These are phyloP conservation scores for Aspergillus mulundensis DNA, from an alignment of 495 filamentous ascomycete genomes.

Conservation along the genomic window DNA sequence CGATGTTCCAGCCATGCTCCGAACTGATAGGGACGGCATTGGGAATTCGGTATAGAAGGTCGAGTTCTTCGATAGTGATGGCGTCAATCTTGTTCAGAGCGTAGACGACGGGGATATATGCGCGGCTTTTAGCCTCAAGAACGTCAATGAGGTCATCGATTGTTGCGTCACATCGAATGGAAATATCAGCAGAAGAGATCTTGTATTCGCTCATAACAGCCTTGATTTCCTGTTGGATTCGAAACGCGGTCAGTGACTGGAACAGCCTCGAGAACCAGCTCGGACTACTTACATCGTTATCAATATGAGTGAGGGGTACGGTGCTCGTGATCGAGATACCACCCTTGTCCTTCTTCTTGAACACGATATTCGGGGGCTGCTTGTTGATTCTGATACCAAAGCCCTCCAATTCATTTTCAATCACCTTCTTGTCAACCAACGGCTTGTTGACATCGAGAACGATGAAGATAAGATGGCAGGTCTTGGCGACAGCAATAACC, in stretches of 20 bases:
- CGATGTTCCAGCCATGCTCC: slow-evolving; percentile 97
- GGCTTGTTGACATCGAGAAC: slow-evolving; percentile 99
- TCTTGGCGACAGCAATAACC: slow-evolving; percentile 98
- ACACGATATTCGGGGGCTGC: slow-evolving; percentile 91
- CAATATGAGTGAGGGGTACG: slow-evolving; percentile 84
- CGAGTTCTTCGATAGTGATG: slow-evolving; percentile 95
- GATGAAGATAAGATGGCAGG: slow-evolving; percentile 97
- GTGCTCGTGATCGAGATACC: slow-evolving; percentile 93
- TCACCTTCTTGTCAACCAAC: slow-evolving; percentile 91
- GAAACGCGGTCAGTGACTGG: slow-evolving; percentile 19
- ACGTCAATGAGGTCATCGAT: slow-evolving; percentile 93
- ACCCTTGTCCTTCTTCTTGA: slow-evolving; percentile 99
- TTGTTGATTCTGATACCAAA: slow-evolving; percentile 99
- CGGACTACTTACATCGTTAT: slow-evolving; percentile 60
- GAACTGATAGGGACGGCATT: slow-evolving; percentile 96
- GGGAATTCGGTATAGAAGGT: slow-evolving; percentile 92
- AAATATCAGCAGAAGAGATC: slow-evolving; percentile 95
- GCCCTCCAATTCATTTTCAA: slow-evolving; percentile 94
- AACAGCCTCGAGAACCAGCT: background rate
- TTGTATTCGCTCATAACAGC: slow-evolving; percentile 97
- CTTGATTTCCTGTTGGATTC: slow-evolving; percentile 69
- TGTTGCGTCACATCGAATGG: slow-evolving; percentile 93
- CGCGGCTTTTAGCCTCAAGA: slow-evolving; percentile 88
- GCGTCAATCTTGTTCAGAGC: slow-evolving; percentile 98
- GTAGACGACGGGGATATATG: slow-evolving; percentile 97